Evolutionary conservation across 164 flowering plant genomes (phyloP).

Genomic region (Hamamelis virginiana): DNA sequence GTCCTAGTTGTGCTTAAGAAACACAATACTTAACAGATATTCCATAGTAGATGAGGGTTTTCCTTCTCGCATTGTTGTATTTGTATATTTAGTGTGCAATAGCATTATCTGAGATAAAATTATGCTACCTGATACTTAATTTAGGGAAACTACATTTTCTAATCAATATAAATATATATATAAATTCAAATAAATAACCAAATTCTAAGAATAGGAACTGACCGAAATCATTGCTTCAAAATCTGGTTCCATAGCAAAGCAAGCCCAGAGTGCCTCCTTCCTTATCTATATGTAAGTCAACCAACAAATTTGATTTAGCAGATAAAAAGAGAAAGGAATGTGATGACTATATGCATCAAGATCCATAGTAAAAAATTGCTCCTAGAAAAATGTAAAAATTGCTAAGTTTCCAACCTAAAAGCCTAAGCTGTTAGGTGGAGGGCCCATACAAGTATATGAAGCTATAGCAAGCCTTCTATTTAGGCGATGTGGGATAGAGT

Average conservation of each 20-base stretch:
- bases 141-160: neutral
- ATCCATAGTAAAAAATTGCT: neutral
- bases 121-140: no score
- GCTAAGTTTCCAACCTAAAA: no score
- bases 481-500: no score
- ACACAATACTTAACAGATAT: no score
- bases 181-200: neutral
- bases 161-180: conserved; percentile 1
- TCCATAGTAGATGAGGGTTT: no score
- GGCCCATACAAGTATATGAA: no score
- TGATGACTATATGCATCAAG: neutral
- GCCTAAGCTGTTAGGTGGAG: no score
- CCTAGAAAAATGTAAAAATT: no score
- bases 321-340: neutral
- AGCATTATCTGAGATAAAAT: no score
- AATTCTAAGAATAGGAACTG: conserved; percentile 20
- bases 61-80: no score
- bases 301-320: neutral
- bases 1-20: neutral
- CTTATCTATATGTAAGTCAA: conserved; percentile 55
- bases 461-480: no score
- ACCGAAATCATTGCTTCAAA: conserved; percentile 94
- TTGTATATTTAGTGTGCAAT: no score
- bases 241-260: conserved; percentile 85
- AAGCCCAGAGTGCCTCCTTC: conserved; percentile 99